phyloP scores from a whole-genome alignment of 1,284 basidiomycete genomes.

The Boletus sp. region DNA sequence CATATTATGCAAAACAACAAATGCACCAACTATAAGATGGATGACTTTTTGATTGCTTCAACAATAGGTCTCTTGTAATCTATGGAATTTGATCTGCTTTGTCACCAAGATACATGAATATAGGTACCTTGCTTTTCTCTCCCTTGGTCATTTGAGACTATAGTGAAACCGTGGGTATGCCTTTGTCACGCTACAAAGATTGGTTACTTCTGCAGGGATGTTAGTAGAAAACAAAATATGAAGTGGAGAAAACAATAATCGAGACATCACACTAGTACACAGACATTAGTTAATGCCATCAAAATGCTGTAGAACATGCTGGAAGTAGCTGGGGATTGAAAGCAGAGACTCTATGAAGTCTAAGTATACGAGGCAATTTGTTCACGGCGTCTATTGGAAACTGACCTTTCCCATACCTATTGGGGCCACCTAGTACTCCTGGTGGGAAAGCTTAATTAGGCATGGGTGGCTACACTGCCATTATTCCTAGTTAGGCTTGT shows the following conservation, averaged over 20 bases:
- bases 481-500: too few relatives aligned
- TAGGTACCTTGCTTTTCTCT: constrained; percentile 54
- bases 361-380: background rate
- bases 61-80: constrained; percentile 64
- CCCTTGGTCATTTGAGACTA: constrained; percentile 60
- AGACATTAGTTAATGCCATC: background rate
- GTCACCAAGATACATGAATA: constrained; percentile 18
- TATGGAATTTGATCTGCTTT: constrained; percentile 26
- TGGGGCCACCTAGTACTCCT: too few relatives aligned
- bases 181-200: constrained; percentile 46
- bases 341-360: constrained; percentile 67
- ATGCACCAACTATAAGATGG: constrained; percentile 68
- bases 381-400: too few relatives aligned
- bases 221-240: constrained; percentile 1
- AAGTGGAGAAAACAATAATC: constrained; percentile 59
- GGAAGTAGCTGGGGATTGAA: constrained; percentile 80
- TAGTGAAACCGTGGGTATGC: constrained; percentile 60
- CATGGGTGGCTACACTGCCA: too few relatives aligned
- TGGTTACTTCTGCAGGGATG: constrained; percentile 57
- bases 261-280: constrained; percentile 62
- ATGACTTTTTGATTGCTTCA: constrained; percentile 58
- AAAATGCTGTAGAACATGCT: constrained; percentile 40
- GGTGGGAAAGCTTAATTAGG: too few relatives aligned
- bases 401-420: too few relatives aligned
- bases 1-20: background rate